A percentile compares a stretch with the other conserved stretches of the same genome.
phyloP scores from a whole-genome alignment of 305 asterid species.

The Withania somnifera region DNA sequence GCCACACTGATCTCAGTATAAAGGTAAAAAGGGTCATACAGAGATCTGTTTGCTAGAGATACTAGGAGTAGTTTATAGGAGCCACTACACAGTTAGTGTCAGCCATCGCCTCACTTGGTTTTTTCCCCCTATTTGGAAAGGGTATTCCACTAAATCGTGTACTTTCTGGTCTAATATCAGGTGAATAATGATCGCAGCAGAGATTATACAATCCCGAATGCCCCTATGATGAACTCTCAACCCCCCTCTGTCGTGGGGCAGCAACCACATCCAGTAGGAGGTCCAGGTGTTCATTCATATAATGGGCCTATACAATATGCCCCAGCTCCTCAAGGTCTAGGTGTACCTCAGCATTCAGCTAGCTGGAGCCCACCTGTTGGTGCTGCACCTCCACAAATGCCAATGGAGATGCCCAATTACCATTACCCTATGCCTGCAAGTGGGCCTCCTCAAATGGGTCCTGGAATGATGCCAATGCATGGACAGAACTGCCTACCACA shows the following conservation, averaged over 20 bases:
- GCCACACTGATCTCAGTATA: conserved; percentile 93
- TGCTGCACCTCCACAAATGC: conserved; percentile 32
- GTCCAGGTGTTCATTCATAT: conserved; percentile 37
- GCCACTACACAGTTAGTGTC: neutral
- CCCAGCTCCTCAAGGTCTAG: conserved; percentile 32
- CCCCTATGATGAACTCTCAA: conserved; percentile 41
- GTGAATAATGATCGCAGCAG: conserved; percentile 77
- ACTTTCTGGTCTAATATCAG: conserved; percentile 23
- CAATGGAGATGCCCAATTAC: conserved; percentile 59
- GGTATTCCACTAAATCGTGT: neutral
- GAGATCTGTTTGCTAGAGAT: neutral
- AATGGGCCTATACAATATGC: conserved; percentile 40
- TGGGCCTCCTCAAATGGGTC: conserved; percentile 37
- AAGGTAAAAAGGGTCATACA: conserved; percentile 30
- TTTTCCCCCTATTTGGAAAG: neutral
- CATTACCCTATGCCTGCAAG: conserved; percentile 41
- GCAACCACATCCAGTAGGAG: conserved; percentile 51
- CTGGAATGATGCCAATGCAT: conserved; percentile 34
- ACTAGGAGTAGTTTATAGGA: neutral
- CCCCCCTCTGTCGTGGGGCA: conserved; percentile 49
- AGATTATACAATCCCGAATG: conserved; percentile 54
- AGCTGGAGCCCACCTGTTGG: conserved; percentile 49
- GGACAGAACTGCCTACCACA: conserved; percentile 40
- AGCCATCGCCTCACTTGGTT: neutral
- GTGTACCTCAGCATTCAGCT: conserved; percentile 33